Evolutionary conservation across 768 basidiomycete genomes (phyloP), one percentile per base, ranked within the genome.

Genomic region (Sporobolomyces pararoseus): DNA sequence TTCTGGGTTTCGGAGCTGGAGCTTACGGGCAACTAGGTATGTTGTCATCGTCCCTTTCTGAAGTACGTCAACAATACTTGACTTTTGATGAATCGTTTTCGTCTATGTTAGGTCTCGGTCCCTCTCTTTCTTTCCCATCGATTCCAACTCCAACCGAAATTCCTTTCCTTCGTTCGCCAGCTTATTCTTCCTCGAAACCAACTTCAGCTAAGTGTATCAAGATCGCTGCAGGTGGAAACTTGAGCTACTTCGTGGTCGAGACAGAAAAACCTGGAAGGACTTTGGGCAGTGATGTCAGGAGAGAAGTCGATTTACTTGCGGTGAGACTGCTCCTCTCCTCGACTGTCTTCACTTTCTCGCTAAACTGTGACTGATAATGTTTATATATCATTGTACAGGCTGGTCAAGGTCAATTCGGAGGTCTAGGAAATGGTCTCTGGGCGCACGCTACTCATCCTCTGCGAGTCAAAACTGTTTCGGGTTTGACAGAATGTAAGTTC

Each of bases 1-100:
- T 94, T 14, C 83, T 97, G 25, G 90, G 87, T 0, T 95, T 89
- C 86, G 93, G 93, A 52, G 90, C 90, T 1, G 95, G 96, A 77
- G 87, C 89, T 72, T 88, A 25, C 75, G 89, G 90, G 32, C 92
- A 97, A 80, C 83, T 94, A 53, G 92, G 91, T 49, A 80, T 91
- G 31, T 90, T 89, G 21, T 81, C 82, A 21, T 83, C 84, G 39
- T 42, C 17, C 39, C 39, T 42, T 42, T 42, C 39, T 42, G n/a
- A n/a, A n/a, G n/a, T n/a, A n/a, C n/a, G n/a, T n/a, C n/a, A n/a
- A n/a, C n/a, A n/a, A n/a, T n/a, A n/a, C n/a, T n/a, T n/a, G n/a
- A n/a, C 39, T 42, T 17, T 42, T 9, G 39, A 9, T 17, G 39
- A 42, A 34, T 55, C 27, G 14, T 12, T 34, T 61, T 16, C 12